Percentiles rank a stretch among this genome's conserved stretches.
phyloP scores from a whole-genome alignment of 805 yeast genomes.

The Metschnikowia amazonensis region DNA sequence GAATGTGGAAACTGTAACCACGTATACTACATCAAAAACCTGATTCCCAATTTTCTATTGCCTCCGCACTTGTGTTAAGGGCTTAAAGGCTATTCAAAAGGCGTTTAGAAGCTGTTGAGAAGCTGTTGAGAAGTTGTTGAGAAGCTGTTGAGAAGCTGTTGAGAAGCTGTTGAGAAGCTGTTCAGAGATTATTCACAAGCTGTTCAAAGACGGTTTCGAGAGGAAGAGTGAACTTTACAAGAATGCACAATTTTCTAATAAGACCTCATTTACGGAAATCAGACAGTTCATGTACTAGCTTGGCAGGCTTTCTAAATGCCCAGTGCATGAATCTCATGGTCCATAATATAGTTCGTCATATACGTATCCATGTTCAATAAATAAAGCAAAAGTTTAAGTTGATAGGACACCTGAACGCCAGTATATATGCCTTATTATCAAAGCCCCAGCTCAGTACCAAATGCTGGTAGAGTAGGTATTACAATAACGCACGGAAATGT shows the following conservation, averaged over 20 bases:
- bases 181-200: too few species aligned
- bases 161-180: too few species aligned
- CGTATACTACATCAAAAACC: slow-evolving; percentile 82
- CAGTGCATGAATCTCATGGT: neutral
- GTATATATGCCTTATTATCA: neutral
- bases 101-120: too few species aligned
- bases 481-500: neutral
- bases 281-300: neutral
- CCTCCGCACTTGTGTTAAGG: slow-evolving; percentile 82
- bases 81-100: neutral
- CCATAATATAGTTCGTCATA: neutral
- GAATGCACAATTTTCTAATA: neutral
- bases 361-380: neutral
- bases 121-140: too few species aligned
- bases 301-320: neutral
- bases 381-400: neutral
- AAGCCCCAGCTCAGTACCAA: neutral
- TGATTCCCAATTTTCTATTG: slow-evolving; percentile 87
- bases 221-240: neutral
- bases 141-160: too few species aligned
- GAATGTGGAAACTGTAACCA: slow-evolving; percentile 82
- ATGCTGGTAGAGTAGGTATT: neutral
- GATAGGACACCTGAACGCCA: neutral
- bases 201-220: too few species aligned
- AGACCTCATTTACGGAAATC: neutral